A percentile compares a stretch with the other conserved stretches of the same genome.
These are phyloP conservation scores for Collybia sordida DNA, from an alignment of 768 basidiomycete species.

Conservation along the genomic window DNA sequence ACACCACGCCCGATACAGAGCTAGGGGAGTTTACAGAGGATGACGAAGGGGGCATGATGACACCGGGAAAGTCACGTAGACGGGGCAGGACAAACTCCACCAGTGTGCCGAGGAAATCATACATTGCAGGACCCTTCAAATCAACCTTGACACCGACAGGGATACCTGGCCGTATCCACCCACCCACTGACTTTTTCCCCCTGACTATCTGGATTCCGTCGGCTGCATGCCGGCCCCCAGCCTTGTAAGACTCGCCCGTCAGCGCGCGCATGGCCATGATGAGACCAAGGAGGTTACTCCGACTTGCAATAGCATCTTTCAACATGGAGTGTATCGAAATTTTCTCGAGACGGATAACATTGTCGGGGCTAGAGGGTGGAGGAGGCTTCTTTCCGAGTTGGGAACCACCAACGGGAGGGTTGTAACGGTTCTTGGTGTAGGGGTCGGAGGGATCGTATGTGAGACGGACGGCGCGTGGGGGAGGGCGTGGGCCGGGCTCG, in stretches of 20 bases:
- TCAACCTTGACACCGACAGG: slow-evolving; percentile 90
- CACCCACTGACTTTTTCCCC: slow-evolving; percentile 67
- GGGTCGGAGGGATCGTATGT: slow-evolving; percentile 78
- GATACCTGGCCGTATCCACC: slow-evolving; percentile 82
- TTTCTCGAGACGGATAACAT: slow-evolving; percentile 74
- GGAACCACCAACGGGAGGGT: slow-evolving; percentile 73
- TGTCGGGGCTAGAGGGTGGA: slow-evolving; percentile 64
- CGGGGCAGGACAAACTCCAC: slow-evolving; percentile 96
- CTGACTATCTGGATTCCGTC: slow-evolving; percentile 79
- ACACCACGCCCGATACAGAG: slow-evolving; percentile 84
- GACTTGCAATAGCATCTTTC: slow-evolving; percentile 74
- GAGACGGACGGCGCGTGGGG: slow-evolving; percentile 59
- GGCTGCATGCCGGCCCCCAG: slow-evolving; percentile 67
- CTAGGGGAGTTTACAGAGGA: slow-evolving; percentile 71
- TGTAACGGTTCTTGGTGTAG: slow-evolving; percentile 76
- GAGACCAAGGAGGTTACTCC: slow-evolving; percentile 74
- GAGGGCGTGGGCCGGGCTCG: slow-evolving; percentile 51
- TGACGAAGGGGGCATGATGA: slow-evolving; percentile 75
- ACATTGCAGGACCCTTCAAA: slow-evolving; percentile 90
- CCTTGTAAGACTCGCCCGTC: slow-evolving; percentile 76
- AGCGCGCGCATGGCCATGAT: slow-evolving; percentile 87
- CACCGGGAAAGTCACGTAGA: slow-evolving; percentile 84
- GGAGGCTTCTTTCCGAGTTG: slow-evolving; percentile 66
- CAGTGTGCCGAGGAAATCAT: slow-evolving; percentile 85
- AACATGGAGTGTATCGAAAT: slow-evolving; percentile 87